Evolutionary conservation across 768 basidiomycete genomes (phyloP).

Genomic region (Pisolithus orientalis): DNA sequence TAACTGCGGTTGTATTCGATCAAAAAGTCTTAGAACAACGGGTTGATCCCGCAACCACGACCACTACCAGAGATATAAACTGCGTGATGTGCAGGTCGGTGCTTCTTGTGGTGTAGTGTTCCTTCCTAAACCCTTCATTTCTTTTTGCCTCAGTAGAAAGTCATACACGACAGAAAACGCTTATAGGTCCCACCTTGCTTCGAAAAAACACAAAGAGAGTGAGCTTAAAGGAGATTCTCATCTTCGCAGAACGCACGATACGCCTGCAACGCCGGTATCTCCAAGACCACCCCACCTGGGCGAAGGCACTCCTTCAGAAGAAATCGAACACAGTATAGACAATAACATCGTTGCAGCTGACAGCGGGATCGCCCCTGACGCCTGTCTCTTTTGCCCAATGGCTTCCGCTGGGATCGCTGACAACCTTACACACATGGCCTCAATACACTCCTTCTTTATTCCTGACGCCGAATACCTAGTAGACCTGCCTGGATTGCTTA

Average conservation of each 20-base stretch:
- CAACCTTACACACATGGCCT: conserved; percentile 84
- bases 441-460: conserved; percentile 87
- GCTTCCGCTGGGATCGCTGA: conserved; percentile 46
- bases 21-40: conserved; percentile 81
- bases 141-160: conserved; percentile 51
- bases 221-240: conserved; percentile 44
- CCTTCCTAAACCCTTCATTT: background rate
- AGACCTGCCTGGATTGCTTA: conserved; percentile 75
- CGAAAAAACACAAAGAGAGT: conserved; percentile 84
- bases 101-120: background rate
- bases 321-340: conserved; percentile 54
- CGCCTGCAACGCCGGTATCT: conserved; percentile 9
- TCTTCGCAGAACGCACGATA: background rate
- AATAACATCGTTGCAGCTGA: conserved; percentile 70
- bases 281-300: conserved; percentile 11
- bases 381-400: conserved; percentile 84
- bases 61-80: conserved; percentile 49
- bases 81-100: conserved; percentile 86
- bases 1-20: conserved; percentile 72
- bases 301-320: conserved; percentile 32
- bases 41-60: conserved; percentile 65
- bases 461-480: conserved; percentile 89
- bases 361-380: conserved; percentile 49
- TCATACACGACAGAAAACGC: conserved; percentile 85
- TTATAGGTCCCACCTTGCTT: conserved; percentile 79